Evolutionary conservation across 176 grass and related monocot species (phyloP).

Genomic region (Carex scoparia): DNA sequence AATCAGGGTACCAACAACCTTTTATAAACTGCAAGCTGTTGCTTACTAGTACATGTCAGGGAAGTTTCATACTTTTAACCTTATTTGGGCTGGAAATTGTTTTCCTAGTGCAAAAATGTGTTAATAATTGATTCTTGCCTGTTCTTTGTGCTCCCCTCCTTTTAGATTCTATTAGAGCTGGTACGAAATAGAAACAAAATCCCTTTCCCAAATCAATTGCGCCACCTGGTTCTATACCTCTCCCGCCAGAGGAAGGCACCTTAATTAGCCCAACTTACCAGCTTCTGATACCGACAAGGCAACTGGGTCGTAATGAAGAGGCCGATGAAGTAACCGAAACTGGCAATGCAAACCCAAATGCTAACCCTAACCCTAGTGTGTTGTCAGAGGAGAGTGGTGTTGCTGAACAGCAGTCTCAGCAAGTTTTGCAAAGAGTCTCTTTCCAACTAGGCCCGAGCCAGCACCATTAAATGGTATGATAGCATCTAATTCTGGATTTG

Average conservation of each 20-base stretch:
- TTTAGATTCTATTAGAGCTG: constrained; percentile 69
- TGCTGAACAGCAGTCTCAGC: constrained; percentile 42
- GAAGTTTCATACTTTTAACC: not conserved
- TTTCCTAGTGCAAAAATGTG: not conserved
- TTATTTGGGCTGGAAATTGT: not conserved
- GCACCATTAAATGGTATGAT: not conserved
- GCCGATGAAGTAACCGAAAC: constrained; percentile 45
- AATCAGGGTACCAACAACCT: not conserved
- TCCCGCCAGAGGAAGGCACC: constrained; percentile 81
- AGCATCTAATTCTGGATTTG: not conserved
- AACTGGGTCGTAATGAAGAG: constrained; percentile 45
- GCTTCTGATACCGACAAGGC: constrained; percentile 53
- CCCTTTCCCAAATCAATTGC: constrained; percentile 77
- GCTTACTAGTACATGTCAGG: not conserved
- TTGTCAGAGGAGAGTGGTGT: constrained; percentile 37
- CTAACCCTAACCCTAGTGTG: constrained; percentile 31
- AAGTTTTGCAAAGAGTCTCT: constrained; percentile 71
- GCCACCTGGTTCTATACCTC: constrained; percentile 74
- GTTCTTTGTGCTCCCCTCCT: constrained; percentile 14
- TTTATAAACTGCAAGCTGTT: no score
- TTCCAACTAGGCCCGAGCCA: constrained; percentile 47
- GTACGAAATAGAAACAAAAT: constrained; percentile 72
- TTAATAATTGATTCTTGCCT: not conserved
- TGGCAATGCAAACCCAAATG: constrained; percentile 5
- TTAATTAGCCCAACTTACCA: constrained; percentile 80